A percentile compares a stretch with the other conserved stretches of the same genome.
These are phyloP conservation scores for Phylloporus gajari DNA, from an alignment of 1,284 basidiomycete genomes.

Conservation along the genomic window DNA sequence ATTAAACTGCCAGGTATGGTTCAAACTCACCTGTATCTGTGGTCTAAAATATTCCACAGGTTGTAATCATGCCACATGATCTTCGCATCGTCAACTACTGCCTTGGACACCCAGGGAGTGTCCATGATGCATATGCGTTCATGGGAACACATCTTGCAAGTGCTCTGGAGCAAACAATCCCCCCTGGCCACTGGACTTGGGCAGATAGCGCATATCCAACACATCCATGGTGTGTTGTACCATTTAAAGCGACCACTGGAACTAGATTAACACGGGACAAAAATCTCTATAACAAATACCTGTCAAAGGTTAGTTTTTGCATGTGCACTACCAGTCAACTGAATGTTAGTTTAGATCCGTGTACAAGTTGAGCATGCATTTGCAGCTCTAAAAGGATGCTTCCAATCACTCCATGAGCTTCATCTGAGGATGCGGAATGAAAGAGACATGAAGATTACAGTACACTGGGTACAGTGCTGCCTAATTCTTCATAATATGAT, in stretches of 20 bases:
- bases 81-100: slow-evolving; percentile 18
- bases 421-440: background rate
- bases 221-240: slow-evolving; percentile 15
- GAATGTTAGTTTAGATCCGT: background rate
- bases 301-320: slow-evolving; percentile 3
- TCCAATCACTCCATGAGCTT: background rate
- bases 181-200: slow-evolving; percentile 11
- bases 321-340: background rate
- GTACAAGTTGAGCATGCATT: slow-evolving; percentile 2
- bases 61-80: slow-evolving; percentile 17
- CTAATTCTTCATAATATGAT: slow-evolving; percentile 3
- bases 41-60: slow-evolving; percentile 2
- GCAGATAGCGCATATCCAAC: slow-evolving; percentile 11
- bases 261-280: too few relatives aligned
- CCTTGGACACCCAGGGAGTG: slow-evolving; percentile 14
- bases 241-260: slow-evolving; percentile 15
- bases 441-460: background rate
- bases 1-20: slow-evolving; percentile 20
- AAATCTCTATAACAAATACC: background rate
- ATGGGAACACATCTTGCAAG: background rate
- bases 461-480: background rate
- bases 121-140: slow-evolving; percentile 20
- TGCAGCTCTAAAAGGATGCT: background rate
- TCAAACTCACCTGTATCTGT: too few relatives aligned
- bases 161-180: background rate